Base-by-base conservation (phyloP, 2,329 filamentous ascomycete species). In the Colletotrichum caudatum region DNA sequence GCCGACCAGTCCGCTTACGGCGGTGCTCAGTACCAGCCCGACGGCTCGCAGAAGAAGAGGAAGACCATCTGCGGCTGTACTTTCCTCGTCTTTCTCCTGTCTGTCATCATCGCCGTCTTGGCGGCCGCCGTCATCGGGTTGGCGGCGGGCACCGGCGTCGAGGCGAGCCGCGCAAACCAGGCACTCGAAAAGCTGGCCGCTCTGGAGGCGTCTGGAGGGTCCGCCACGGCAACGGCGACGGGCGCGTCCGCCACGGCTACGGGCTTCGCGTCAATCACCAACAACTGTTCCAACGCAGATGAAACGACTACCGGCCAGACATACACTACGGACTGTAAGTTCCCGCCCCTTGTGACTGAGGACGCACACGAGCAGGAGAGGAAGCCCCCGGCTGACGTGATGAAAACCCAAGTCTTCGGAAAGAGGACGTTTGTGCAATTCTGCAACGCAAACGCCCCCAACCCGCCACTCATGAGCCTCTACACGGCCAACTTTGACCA, bases 141-240 rank as follows among this genome's bases (percentile, higher is more conserved):
- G 35, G 84, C 83, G 1, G 83, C 82, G 0, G 82, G 83, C 4
- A 84, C 82, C 1, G 84, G 83, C 7, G 76, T 85, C 7, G 80
- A 84, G 65, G 75, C 81, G 8, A 81, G 76, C 71, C 79, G 82
- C 58, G 82, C 83, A 7, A 83, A 78, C 63, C 73, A 80, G 16
- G 82, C 82, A 0, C 77, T 80, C 35, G 66, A 76, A 35, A 78
- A 79, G 64, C 72, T 84, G 20, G 77, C 79, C 3, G 62, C 73
- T 5, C 63, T 81, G 50, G 78, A 70, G 54, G 75, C 79, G 1
- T 76, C 75, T 6, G 57, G 33, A 33, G 69, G 74, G 5, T 72
- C 35, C 35, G 35, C 35, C 35, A 37, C 75, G 0, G 65, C 68
- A 0, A 70, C 74, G 1, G 66, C 70, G 1, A 71, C 74, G 1